phyloP scores from a whole-genome alignment of 2,329 filamentous ascomycete species.

The Emmonsiellopsis sp. region DNA sequence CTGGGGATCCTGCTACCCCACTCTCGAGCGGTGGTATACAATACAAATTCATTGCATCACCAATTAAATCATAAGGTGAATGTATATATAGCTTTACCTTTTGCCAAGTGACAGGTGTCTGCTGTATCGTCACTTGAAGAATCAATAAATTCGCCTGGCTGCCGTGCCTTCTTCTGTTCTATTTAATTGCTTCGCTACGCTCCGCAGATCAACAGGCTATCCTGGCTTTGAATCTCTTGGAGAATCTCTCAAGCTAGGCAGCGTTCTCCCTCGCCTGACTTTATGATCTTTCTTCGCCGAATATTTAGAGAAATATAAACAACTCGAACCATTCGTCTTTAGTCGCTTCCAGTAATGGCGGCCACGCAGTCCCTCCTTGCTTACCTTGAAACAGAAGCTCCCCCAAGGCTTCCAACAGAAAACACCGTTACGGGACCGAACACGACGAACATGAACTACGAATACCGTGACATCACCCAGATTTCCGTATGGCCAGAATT shows the following conservation, averaged over 20 bases:
- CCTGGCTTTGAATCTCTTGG: not conserved
- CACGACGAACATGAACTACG: slow-evolving; percentile 8
- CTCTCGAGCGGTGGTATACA: not conserved
- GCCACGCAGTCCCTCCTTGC: not conserved
- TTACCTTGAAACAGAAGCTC: not conserved
- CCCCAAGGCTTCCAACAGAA: slow-evolving; percentile 7
- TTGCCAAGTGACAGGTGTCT: too few relatives aligned
- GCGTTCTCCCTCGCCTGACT: not conserved
- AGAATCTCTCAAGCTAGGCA: not conserved
- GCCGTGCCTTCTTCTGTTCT: too few relatives aligned
- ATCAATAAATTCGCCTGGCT: too few relatives aligned
- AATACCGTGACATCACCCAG: slow-evolving; percentile 7
- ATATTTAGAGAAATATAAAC: not conserved
- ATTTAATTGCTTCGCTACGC: too few relatives aligned
- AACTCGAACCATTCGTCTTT: not conserved
- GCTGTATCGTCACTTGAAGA: too few relatives aligned
- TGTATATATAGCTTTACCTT: too few relatives aligned
- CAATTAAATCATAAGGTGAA: too few relatives aligned
- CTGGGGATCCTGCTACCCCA: not conserved
- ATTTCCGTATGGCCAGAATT: slow-evolving; percentile 11
- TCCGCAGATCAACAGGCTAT: not conserved
- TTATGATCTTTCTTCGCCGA: not conserved
- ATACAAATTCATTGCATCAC: too few relatives aligned
- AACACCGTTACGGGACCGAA: slow-evolving; percentile 2
- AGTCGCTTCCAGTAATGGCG: not conserved